Evolutionary conservation across 768 basidiomycete species (phyloP).

Genomic region (Ephemerocybe angulata): DNA sequence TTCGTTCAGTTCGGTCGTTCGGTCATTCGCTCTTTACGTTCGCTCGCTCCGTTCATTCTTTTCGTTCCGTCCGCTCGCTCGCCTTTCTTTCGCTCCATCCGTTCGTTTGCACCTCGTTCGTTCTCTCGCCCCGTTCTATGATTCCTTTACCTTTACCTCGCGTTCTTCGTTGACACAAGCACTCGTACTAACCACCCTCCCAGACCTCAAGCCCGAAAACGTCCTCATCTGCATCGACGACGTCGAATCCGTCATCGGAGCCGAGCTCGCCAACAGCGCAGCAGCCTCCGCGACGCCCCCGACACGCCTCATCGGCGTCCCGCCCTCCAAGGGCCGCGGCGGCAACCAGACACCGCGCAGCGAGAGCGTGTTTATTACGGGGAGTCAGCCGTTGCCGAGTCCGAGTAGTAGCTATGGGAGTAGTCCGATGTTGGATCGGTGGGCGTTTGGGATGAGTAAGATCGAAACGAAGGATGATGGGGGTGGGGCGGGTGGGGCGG

Average conservation of each 20-base stretch:
- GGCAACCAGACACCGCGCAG: slow-evolving; percentile 93
- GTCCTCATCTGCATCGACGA: slow-evolving; percentile 96
- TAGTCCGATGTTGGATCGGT: slow-evolving; percentile 76
- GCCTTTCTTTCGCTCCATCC: not conserved
- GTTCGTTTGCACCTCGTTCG: not conserved
- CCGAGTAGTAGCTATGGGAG: slow-evolving; percentile 69
- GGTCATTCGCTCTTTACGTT: too few species aligned
- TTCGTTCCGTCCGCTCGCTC: not conserved
- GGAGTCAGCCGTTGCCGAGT: slow-evolving; percentile 89
- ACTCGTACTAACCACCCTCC: not conserved
- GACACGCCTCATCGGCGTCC: slow-evolving; percentile 85
- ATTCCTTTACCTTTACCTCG: not conserved
- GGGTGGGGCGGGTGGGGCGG: too few species aligned
- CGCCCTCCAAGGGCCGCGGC: slow-evolving; percentile 87
- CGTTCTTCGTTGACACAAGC: not conserved
- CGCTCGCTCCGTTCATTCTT: not conserved
- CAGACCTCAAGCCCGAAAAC: slow-evolving; percentile 96
- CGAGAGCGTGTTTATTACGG: slow-evolving; percentile 79
- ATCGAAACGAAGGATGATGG: slow-evolving; percentile 56
- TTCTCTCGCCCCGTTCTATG: not conserved
- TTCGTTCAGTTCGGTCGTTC: not conserved
- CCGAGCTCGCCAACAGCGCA: slow-evolving; percentile 60
- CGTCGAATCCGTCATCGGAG: slow-evolving; percentile 87
- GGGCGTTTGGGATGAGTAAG: slow-evolving; percentile 89
- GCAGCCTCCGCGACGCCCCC: slow-evolving; percentile 45